Conservation (phyloP, 2,329 filamentous ascomycete species). For the Clarireedia paspali region DNA sequence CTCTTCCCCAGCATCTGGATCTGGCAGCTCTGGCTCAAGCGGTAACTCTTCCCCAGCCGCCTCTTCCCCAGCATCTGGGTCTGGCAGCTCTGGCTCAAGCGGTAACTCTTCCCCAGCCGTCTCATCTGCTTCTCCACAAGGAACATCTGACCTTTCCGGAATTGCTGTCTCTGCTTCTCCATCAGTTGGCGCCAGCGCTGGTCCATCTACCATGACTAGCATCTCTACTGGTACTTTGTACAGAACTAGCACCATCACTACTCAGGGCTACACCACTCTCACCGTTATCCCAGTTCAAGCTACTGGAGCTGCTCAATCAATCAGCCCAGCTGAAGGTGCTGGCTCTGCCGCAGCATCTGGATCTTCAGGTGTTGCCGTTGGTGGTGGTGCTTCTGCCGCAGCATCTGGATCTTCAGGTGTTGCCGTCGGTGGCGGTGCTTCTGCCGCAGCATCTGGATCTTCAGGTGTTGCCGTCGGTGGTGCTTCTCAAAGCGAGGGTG, state of each 20-base stretch:
- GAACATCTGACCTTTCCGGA: too few relatives aligned
- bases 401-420: neutral
- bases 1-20: neutral
- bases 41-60: neutral
- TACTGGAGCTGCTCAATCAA: neutral
- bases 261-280: neutral
- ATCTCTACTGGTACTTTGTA: neutral
- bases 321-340: neutral
- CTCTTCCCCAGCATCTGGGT: neutral
- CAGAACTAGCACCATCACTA: neutral
- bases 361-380: neutral
- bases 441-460: neutral
- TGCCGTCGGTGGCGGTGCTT: neutral
- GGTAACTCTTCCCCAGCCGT: neutral
- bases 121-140: too few relatives aligned
- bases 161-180: neutral
- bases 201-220: neutral
- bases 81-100: neutral
- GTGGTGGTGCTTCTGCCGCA: neutral
- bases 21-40: neutral
- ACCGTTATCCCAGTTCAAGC: slow-evolving; percentile 1
- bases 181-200: neutral
- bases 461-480: neutral
- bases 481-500: too few relatives aligned
- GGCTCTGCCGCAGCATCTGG: neutral